Evolutionary conservation across 352 stramenopile species (phyloP).

Genomic region (Phytopythium sindhum): DNA sequence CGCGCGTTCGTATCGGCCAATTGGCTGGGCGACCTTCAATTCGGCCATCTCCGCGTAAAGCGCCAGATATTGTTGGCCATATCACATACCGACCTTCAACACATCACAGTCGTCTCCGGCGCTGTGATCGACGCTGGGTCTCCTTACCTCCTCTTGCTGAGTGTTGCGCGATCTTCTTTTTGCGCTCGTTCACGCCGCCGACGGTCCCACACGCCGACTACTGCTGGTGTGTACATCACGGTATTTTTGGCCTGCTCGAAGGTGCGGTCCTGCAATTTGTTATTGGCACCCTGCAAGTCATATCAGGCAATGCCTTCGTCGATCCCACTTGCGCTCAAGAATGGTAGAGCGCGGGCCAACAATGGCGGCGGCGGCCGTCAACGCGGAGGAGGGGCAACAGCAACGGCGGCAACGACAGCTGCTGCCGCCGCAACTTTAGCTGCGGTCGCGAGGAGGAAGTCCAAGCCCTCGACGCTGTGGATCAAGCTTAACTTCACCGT

Average conservation of each 20-base stretch:
- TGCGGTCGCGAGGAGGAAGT: background rate
- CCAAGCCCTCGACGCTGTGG: conserved; percentile 26
- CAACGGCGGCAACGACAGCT: background rate
- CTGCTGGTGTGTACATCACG: background rate
- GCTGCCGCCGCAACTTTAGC: background rate
- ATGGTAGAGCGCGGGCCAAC: background rate
- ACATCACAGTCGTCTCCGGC: too few species aligned
- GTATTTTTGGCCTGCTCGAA: background rate
- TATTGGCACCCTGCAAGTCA: background rate
- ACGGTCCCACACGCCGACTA: too few species aligned
- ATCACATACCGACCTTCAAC: too few species aligned
- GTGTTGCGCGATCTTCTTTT: too few species aligned
- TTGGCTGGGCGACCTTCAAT: too few species aligned
- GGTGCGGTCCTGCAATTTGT: background rate
- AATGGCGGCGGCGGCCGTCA: background rate
- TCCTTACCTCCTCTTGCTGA: too few species aligned
- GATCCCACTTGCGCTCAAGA: background rate
- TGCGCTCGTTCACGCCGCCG: too few species aligned
- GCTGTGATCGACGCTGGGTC: too few species aligned
- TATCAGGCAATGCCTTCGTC: background rate
- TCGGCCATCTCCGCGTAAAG: too few species aligned
- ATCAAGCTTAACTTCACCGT: conserved; percentile 77
- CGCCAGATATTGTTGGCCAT: too few species aligned
- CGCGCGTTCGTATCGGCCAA: too few species aligned
- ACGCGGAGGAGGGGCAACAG: background rate